phyloP scores from a whole-genome alignment of 2,329 filamentous ascomycete genomes.

The Pseudocercospora ulei region DNA sequence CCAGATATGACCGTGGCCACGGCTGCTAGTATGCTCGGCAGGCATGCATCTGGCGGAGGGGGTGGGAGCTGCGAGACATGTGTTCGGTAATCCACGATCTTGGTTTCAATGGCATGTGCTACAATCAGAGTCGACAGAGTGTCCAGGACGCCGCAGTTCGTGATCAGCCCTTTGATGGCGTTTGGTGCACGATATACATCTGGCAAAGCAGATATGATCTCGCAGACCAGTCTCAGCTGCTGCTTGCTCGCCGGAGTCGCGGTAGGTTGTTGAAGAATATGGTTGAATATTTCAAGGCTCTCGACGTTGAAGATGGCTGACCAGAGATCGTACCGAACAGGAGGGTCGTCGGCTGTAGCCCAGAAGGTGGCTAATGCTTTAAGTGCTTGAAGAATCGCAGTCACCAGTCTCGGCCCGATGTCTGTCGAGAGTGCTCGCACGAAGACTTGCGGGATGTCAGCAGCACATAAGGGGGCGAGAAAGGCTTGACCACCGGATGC shows the following conservation, averaged over 20 bases:
- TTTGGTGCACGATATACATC: conserved; percentile 45
- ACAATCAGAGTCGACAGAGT: conserved; percentile 63
- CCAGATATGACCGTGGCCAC: conserved; percentile 66
- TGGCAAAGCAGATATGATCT: conserved; percentile 55
- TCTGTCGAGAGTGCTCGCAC: conserved; percentile 58
- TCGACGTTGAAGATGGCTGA: conserved; percentile 52
- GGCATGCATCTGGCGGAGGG: conserved; percentile 47
- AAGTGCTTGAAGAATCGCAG: conserved; percentile 64
- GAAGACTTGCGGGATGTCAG: conserved; percentile 58
- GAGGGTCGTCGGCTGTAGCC: conserved; percentile 14
- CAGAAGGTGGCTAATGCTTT: conserved; percentile 60
- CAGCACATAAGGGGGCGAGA: conserved; percentile 61
- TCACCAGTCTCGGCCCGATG: conserved; percentile 53
- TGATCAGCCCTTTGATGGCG: conserved; percentile 59
- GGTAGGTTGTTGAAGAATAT: conserved; percentile 55
- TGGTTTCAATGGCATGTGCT: conserved; percentile 44
- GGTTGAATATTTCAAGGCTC: conserved; percentile 53
- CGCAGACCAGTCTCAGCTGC: conserved; percentile 53
- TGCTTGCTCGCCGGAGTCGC: conserved; percentile 47
- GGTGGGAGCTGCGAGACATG: conserved; percentile 36
- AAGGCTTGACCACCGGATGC: conserved; percentile 80
- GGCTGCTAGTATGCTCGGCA: conserved; percentile 66
- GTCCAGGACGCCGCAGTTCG: conserved; percentile 65
- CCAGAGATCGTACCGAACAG: conserved; percentile 20
- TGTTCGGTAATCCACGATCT: conserved; percentile 26